Evolutionary conservation across 805 yeast genomes (phyloP).

Genomic region (Naumovozyma baii): DNA sequence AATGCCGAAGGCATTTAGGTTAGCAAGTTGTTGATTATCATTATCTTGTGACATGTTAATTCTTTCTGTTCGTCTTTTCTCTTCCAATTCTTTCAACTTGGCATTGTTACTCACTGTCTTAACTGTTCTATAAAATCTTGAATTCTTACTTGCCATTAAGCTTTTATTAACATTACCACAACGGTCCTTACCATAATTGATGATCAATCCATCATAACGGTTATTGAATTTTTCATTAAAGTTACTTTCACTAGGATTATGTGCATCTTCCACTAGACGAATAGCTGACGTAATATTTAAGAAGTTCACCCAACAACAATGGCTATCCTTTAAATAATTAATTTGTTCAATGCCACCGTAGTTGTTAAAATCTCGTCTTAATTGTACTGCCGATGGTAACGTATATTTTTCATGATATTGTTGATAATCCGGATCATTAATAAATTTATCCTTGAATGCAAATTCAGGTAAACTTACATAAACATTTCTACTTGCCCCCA

Average conservation of each 20-base stretch:
- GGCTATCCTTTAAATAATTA: conserved; percentile 56
- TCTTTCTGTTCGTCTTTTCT: conserved; percentile 20
- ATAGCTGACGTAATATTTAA: conserved; percentile 55
- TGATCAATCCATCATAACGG: conserved; percentile 45
- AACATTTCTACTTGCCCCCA: conserved; percentile 70
- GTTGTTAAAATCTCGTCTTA: conserved; percentile 49
- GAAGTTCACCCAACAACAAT: conserved; percentile 70
- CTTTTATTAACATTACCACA: conserved; percentile 50
- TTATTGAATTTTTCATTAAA: conserved; percentile 35
- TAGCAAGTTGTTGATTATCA: not conserved
- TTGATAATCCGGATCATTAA: conserved; percentile 27
- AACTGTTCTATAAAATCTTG: conserved; percentile 35
- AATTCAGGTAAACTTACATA: conserved; percentile 51
- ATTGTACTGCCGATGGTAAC: conserved; percentile 39
- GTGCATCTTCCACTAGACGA: conserved; percentile 49
- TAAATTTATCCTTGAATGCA: conserved; percentile 32
- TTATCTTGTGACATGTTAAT: no score
- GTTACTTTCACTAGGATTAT: conserved; percentile 23
- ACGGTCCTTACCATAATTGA: conserved; percentile 68
- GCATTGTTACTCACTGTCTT: conserved; percentile 24
- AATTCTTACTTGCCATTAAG: conserved; percentile 40
- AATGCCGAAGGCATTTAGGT: conserved; percentile 12
- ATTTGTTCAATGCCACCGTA: conserved; percentile 74
- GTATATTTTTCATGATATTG: conserved; percentile 20
- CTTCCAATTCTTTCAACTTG: conserved; percentile 23